phyloP scores from a whole-genome alignment of 202 grass and related monocot species.

The Carex arenaria region DNA sequence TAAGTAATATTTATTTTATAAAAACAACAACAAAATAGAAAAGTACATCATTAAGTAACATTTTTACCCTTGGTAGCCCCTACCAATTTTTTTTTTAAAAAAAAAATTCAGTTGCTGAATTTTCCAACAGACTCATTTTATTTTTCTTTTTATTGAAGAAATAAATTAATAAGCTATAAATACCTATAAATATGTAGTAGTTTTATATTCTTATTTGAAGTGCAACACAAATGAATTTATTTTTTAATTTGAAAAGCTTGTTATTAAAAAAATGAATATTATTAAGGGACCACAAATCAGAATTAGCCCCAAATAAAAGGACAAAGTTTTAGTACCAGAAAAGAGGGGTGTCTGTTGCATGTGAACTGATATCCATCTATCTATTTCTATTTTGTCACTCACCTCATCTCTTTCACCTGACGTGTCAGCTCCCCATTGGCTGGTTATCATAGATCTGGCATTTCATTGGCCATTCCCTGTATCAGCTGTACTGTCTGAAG shows the following conservation, averaged over 20 bases:
- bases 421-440: neutral
- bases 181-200: too few species aligned
- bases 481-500: neutral
- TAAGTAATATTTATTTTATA: too few species aligned
- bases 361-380: neutral
- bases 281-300: neutral
- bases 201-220: too few species aligned
- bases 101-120: too few species aligned
- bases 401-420: conserved; percentile 18
- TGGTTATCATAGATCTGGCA: neutral
- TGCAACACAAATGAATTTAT: neutral
- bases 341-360: conserved; percentile 1
- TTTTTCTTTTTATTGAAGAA: too few species aligned
- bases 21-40: too few species aligned
- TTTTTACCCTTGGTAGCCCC: too few species aligned
- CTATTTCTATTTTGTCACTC: conserved; percentile 9
- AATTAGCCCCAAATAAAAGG: conserved; percentile 3
- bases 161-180: too few species aligned
- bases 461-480: conserved; percentile 2
- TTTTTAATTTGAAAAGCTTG: neutral
- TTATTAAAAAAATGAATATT: neutral
- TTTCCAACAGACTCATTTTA: too few species aligned
- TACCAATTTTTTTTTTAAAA: too few species aligned
- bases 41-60: too few species aligned
- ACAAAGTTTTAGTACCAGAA: neutral